Evolutionary conservation across 2,329 filamentous ascomycete species (phyloP), one percentile per base, ranked within the genome.

Genomic region (Neofusicoccum sp.): DNA sequence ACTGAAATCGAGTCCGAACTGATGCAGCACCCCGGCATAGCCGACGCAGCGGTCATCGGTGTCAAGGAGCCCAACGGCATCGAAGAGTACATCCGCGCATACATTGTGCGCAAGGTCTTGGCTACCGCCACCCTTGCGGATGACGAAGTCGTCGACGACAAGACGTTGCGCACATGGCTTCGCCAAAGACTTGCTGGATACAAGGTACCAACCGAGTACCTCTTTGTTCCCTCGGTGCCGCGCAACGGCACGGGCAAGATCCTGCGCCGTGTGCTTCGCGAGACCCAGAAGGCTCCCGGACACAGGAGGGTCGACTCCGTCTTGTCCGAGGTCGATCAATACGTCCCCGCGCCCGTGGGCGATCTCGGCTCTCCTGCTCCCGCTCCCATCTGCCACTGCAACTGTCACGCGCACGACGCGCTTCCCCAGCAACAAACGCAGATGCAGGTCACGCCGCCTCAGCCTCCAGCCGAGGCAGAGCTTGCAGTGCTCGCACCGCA

Each of bases 1-100:
- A 80, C 79, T 0, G 81, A 83, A 56, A 72, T 83, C 1, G 80
- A 83, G 69, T 78, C 74, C n/a, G 69, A 76, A n/a, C 67, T 83
- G 3, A 66, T 81, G 3, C 71, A 75, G 2, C 78, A 82, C 66
- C 75, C 76, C 0, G 68, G 71, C 3, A 69, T 80, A 8, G 64
- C 63, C 4, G 79, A 81, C 66, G 77, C 74, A 0, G 75, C 75
- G 16, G 78, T 80, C 41, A 76, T 79, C 36, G 77, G 75, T 29
- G 65, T 75, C 14, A 67, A 69, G 36, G 69, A 67, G 5, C 58
- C 64, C 3, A 68, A 71, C 33, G 56, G 63, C 4, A 52, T 64
- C 34, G 73, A 73, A 16, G 75, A 77, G 64, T 63, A 73, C 36
- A 73, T 74, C 4, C 63, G 74, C 12, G 75, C 75, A 1, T 77